phyloP scores from a whole-genome alignment of 192 early-diverging fungal species.

The Gonapodya prolifera region DNA sequence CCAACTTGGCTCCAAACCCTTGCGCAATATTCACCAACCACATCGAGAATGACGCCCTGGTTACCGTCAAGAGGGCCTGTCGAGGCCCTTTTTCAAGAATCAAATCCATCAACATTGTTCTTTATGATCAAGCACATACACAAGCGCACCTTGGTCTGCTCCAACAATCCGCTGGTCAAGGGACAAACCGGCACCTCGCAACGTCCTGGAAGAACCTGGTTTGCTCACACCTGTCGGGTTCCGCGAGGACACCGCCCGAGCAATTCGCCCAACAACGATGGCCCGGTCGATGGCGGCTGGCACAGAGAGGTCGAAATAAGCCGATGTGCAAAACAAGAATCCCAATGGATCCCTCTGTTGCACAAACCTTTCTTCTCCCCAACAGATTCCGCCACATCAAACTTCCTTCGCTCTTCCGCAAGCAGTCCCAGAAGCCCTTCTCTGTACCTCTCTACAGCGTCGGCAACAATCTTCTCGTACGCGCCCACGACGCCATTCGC shows the following conservation, averaged over 20 bases:
- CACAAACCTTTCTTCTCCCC: not conserved
- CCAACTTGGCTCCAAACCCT: not conserved
- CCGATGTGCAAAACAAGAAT: not conserved
- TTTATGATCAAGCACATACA: not conserved
- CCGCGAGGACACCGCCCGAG: constrained; percentile 8
- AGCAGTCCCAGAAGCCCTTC: not conserved
- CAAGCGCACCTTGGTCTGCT: not conserved
- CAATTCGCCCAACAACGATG: constrained; percentile 14
- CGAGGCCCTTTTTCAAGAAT: not conserved
- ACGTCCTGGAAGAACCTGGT: not conserved
- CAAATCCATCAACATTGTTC: not conserved
- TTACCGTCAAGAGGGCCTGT: not conserved
- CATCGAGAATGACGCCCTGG: not conserved
- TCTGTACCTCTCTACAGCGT: not conserved
- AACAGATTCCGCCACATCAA: not conserved
- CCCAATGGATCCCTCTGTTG: not conserved
- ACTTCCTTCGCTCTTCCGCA: not conserved
- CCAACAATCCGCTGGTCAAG: not conserved
- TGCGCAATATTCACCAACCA: not conserved
- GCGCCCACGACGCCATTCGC: not conserved
- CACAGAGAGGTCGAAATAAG: not conserved
- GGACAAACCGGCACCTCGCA: not conserved
- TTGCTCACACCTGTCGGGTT: not conserved
- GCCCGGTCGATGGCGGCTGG: constrained; percentile 2
- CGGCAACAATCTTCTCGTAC: not conserved